phyloP scores from a whole-genome alignment of 2,329 filamentous ascomycete species.

The Trichophyton schoenleinii region DNA sequence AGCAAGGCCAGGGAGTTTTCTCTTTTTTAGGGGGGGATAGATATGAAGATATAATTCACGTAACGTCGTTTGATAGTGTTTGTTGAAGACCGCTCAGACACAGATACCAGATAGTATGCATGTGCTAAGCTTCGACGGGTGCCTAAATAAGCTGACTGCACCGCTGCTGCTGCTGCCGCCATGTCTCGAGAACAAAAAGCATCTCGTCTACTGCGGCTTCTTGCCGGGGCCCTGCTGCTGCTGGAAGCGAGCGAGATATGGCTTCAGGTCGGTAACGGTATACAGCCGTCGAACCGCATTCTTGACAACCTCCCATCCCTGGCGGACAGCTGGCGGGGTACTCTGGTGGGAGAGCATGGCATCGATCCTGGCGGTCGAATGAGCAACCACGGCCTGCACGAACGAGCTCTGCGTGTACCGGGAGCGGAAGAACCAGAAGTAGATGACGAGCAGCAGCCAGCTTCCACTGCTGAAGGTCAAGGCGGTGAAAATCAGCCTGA shows the following conservation, averaged over 20 bases:
- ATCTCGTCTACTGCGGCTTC: constrained; percentile 35
- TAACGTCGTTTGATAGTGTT: background rate
- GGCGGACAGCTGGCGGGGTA: constrained; percentile 64
- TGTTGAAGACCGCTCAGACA: background rate
- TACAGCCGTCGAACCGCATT: constrained; percentile 58
- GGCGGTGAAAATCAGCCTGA: constrained; percentile 67
- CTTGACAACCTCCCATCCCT: constrained; percentile 75
- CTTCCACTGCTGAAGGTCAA: constrained; percentile 80
- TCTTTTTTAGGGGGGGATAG: background rate
- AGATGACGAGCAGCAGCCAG: constrained; percentile 75
- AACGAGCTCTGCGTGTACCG: constrained; percentile 83
- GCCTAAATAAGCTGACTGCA: too few relatives aligned
- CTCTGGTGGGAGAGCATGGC: constrained; percentile 74
- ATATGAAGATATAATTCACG: background rate
- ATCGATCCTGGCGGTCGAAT: constrained; percentile 64
- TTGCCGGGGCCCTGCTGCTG: constrained; percentile 24
- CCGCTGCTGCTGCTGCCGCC: too few relatives aligned
- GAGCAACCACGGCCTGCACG: constrained; percentile 68
- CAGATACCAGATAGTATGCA: background rate
- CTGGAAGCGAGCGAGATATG: constrained; percentile 48
- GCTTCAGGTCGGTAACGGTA: constrained; percentile 64
- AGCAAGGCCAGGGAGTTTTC: background rate
- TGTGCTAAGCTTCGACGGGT: background rate
- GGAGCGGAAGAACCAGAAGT: constrained; percentile 85
- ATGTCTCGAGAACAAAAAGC: background rate